These are phyloP conservation scores for Lactuca saligna DNA, from an alignment of 129 eudicot genomes.

Conservation along the genomic window DNA sequence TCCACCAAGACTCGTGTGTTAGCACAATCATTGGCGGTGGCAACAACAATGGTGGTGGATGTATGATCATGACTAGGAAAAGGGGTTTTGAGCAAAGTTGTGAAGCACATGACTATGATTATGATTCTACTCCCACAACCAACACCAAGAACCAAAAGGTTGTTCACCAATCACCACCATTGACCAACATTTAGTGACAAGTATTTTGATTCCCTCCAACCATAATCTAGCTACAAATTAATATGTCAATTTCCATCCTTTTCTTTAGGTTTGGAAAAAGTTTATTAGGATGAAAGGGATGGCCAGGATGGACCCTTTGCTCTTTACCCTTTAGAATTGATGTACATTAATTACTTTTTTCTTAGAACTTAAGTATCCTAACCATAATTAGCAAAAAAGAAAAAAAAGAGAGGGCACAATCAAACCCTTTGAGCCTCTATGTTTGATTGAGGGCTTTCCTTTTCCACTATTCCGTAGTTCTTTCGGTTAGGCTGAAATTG, in stretches of 20 bases:
- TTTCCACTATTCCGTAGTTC: conserved; percentile 11
- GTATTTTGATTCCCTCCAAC: conserved; percentile 35
- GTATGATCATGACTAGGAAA: conserved; percentile 37
- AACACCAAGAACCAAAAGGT: conserved; percentile 73
- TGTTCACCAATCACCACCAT: conserved; percentile 73
- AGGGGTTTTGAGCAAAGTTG: conserved; percentile 40
- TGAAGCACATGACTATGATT: conserved; percentile 44
- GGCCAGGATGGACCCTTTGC: conserved; percentile 27
- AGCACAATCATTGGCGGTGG: conserved; percentile 27
- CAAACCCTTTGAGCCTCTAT: conserved; percentile 51
- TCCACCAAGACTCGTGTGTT: conserved; percentile 50
- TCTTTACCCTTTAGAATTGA: conserved; percentile 34
- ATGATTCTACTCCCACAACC: conserved; percentile 31
- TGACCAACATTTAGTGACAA: conserved; percentile 60
- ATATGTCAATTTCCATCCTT: conserved; percentile 48
- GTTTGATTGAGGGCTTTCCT: conserved; percentile 47
- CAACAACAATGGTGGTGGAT: conserved; percentile 24
- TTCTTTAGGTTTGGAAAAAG: conserved; percentile 40
- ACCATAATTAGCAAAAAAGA: conserved; percentile 42
- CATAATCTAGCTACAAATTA: conserved; percentile 31
- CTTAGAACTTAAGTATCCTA: conserved; percentile 53
- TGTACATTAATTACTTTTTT: conserved; percentile 44
- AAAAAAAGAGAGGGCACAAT: conserved; percentile 39
- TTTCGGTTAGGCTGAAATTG: conserved; percentile 7
- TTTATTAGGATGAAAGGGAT: conserved; percentile 50